phyloP scores from a whole-genome alignment of 2,329 filamentous ascomycete genomes.

The Stagonosporopsis tanaceti region DNA sequence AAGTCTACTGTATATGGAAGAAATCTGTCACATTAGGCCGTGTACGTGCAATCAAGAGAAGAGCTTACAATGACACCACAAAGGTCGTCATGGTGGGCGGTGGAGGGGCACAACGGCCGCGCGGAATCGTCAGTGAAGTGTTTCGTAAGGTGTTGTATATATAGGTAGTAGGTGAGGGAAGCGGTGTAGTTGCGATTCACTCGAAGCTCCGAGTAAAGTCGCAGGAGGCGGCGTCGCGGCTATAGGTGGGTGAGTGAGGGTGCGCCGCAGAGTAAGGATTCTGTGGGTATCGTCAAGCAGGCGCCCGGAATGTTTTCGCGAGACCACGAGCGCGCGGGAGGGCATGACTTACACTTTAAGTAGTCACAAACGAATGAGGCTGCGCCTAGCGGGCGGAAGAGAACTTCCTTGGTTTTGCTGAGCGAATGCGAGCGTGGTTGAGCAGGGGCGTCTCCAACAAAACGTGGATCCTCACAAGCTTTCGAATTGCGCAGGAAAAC shows the following conservation, averaged over 20 bases:
- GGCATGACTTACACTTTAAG: conserved; percentile 16
- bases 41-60: neutral
- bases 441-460: conserved; percentile 20
- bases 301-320: conserved; percentile 10
- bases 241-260: neutral
- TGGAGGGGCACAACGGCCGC: conserved; percentile 14
- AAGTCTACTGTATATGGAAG: conserved; percentile 94
- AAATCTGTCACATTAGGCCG: conserved; percentile 66
- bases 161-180: neutral
- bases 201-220: conserved; percentile 12
- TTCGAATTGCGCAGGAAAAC: conserved; percentile 18
- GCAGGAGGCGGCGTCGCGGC: conserved; percentile 12
- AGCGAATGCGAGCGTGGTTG: conserved; percentile 12
- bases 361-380: conserved; percentile 17
- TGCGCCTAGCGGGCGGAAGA: conserved; percentile 16
- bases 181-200: conserved; percentile 2
- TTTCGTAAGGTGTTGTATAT: conserved; percentile 14
- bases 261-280: conserved; percentile 10
- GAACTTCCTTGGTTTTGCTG: conserved; percentile 26
- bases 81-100: conserved; percentile 64
- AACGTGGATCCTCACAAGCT: conserved; percentile 20
- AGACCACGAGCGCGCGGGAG: conserved; percentile 9
- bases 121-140: conserved; percentile 6
- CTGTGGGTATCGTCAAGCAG: conserved; percentile 18
- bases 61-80: conserved; percentile 64